A percentile compares a stretch with the other conserved stretches of the same genome.
phyloP scores from a whole-genome alignment of 129 eudicot genomes.

The Centaurea solstitialis region DNA sequence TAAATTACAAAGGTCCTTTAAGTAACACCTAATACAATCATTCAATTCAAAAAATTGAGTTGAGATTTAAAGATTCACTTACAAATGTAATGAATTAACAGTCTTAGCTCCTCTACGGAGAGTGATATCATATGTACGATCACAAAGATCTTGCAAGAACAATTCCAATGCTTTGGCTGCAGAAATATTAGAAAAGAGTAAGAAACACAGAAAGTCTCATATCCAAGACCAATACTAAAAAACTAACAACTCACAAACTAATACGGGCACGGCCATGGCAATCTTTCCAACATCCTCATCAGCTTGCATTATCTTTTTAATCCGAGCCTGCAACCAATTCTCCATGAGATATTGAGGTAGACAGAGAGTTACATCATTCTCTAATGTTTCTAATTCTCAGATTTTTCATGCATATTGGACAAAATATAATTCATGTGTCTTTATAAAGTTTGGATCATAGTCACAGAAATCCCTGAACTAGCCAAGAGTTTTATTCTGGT shows the following conservation, averaged over 20 bases:
- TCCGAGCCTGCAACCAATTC: constrained; percentile 56
- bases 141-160: constrained; percentile 81
- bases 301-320: constrained; percentile 88
- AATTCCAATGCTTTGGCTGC: constrained; percentile 79
- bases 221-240: not conserved
- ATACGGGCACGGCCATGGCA: constrained; percentile 89
- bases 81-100: constrained; percentile 73
- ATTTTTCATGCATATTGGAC: not conserved
- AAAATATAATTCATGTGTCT: not conserved
- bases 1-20: not conserved
- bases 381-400: not conserved
- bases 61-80: constrained; percentile 34
- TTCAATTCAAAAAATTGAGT: not conserved
- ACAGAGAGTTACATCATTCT: not conserved
- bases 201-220: not conserved
- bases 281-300: constrained; percentile 93
- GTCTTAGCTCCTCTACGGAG: constrained; percentile 74
- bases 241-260: constrained; percentile 70
- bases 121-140: constrained; percentile 74
- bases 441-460: not conserved
- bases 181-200: not conserved
- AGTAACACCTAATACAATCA: not conserved
- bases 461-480: too few relatives aligned
- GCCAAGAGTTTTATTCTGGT: too few relatives aligned
- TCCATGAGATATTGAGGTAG: not conserved